These are phyloP conservation scores for Vaccinium corymbosum DNA, from an alignment of 148 eudicot species.

Conservation along the genomic window DNA sequence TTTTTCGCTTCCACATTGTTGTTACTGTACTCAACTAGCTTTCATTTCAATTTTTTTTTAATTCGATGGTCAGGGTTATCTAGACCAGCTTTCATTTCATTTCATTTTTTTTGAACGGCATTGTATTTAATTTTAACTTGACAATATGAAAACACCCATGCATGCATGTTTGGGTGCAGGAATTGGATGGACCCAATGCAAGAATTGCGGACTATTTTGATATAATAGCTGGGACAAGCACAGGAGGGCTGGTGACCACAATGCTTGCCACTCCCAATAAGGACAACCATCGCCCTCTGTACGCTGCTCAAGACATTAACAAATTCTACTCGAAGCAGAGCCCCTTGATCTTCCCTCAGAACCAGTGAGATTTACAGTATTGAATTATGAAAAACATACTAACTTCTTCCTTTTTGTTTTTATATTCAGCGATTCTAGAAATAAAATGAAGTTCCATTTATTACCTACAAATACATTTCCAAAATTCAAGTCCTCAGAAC, in stretches of 20 bases:
- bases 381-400: background rate
- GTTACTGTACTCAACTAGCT: background rate
- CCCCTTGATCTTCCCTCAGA: slow-evolving; percentile 38
- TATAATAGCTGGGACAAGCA: slow-evolving; percentile 44
- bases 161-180: slow-evolving; percentile 12
- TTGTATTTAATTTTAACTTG: too few relatives aligned
- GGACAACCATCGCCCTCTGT: slow-evolving; percentile 27
- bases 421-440: background rate
- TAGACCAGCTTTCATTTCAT: too few relatives aligned
- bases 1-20: background rate
- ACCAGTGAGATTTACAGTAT: slow-evolving; percentile 13
- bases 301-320: slow-evolving; percentile 30
- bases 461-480: too few relatives aligned
- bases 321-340: slow-evolving; percentile 28
- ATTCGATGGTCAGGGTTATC: too few relatives aligned
- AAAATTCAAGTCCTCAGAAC: too few relatives aligned
- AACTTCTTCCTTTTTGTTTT: background rate
- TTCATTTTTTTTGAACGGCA: too few relatives aligned
- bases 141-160: too few relatives aligned
- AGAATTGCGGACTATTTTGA: slow-evolving; percentile 43
- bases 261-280: slow-evolving; percentile 37
- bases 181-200: slow-evolving; percentile 30
- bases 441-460: too few relatives aligned
- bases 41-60: too few relatives aligned
- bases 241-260: slow-evolving; percentile 38